Evolutionary conservation across 306 rosid species (phyloP).

Genomic region (Lupinus albus): DNA sequence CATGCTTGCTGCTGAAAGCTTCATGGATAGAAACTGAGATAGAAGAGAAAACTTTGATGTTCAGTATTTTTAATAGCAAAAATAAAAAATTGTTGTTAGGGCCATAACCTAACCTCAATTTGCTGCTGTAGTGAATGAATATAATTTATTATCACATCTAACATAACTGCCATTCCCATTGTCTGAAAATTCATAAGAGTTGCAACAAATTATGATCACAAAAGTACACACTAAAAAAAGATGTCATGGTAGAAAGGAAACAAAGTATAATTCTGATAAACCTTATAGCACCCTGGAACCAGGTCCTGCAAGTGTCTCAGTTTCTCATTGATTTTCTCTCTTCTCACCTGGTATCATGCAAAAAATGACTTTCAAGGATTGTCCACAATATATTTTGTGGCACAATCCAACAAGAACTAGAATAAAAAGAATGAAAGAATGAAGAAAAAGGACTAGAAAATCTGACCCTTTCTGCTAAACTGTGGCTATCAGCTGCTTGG

Average conservation of each 20-base stretch:
- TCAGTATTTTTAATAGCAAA: background rate
- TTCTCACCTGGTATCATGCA: slow-evolving; percentile 50
- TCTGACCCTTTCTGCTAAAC: slow-evolving; percentile 71
- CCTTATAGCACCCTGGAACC: slow-evolving; percentile 77
- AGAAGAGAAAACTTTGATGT: background rate
- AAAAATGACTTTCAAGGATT: background rate
- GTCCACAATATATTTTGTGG: background rate
- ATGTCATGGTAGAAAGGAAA: slow-evolving; percentile 18
- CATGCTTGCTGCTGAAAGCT: slow-evolving; percentile 67
- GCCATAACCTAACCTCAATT: slow-evolving; percentile 55
- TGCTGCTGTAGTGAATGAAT: slow-evolving; percentile 68
- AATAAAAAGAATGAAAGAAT: too few species aligned
- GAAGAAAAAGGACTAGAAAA: background rate
- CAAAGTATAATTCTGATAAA: slow-evolving; percentile 26
- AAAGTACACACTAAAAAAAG: slow-evolving; percentile 7
- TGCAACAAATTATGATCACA: slow-evolving; percentile 9
- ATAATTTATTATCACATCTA: slow-evolving; percentile 70
- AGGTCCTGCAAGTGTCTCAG: slow-evolving; percentile 59
- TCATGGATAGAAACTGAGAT: slow-evolving; percentile 64
- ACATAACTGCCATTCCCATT: slow-evolving; percentile 78
- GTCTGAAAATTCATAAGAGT: slow-evolving; percentile 46
- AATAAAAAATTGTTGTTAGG: background rate
- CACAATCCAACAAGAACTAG: background rate
- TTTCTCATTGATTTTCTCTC: slow-evolving; percentile 68
- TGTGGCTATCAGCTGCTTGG: slow-evolving; percentile 72